These are phyloP conservation scores for Mycena chlorophos DNA, from an alignment of 768 basidiomycete species.

Conservation along the genomic window DNA sequence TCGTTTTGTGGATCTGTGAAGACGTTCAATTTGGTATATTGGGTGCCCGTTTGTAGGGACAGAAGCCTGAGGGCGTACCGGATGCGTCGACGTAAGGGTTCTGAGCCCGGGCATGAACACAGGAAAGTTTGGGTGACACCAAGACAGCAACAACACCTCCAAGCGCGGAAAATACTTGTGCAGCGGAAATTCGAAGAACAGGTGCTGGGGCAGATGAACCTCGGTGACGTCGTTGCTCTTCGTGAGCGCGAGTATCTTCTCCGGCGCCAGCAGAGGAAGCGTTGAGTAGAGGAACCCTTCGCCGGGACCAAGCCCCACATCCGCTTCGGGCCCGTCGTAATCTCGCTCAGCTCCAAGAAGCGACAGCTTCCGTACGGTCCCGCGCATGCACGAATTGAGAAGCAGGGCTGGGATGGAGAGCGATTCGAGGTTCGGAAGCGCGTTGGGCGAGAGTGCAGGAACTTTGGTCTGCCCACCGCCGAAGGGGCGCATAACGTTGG, in stretches of 20 bases:
- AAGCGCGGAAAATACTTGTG: constrained; percentile 7
- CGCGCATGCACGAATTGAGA: neutral
- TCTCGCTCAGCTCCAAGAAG: neutral
- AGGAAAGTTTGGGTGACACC: constrained; percentile 12
- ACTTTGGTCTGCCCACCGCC: neutral
- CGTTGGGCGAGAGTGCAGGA: neutral
- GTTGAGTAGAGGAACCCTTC: neutral
- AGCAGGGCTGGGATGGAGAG: constrained; percentile 5
- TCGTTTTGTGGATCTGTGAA: neutral
- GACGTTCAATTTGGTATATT: too few relatives aligned
- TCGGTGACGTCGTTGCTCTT: constrained; percentile 6
- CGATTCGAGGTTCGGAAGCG: neutral
- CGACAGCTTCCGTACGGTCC: constrained; percentile 7
- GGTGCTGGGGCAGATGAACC: constrained; percentile 14
- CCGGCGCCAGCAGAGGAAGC: constrained; percentile 5
- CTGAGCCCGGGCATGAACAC: too few relatives aligned
- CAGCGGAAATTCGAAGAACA: constrained; percentile 9
- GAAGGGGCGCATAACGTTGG: neutral
- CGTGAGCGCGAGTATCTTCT: neutral
- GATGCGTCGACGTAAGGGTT: neutral
- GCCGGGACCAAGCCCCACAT: neutral
- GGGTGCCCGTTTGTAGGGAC: too few relatives aligned
- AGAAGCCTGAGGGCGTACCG: neutral
- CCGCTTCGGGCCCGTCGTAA: neutral
- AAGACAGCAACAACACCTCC: constrained; percentile 8